Evolutionary conservation across 495 filamentous ascomycete genomes (phyloP).

Genomic region (Lophiotrema nucula): DNA sequence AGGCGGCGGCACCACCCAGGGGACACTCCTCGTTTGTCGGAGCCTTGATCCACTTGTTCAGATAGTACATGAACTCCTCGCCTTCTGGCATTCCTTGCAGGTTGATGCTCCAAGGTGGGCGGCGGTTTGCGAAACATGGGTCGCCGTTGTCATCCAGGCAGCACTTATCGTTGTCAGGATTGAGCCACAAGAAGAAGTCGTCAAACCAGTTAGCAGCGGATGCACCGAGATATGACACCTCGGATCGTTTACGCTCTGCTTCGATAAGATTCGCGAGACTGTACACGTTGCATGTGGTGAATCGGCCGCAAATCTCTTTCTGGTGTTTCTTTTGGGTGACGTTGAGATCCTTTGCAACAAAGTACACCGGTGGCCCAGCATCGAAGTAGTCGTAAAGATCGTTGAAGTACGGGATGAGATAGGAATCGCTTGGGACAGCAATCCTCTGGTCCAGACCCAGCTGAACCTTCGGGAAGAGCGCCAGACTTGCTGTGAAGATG

Average conservation of each 20-base stretch:
- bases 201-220: slow-evolving; percentile 94
- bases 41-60: slow-evolving; percentile 74
- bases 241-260: slow-evolving; percentile 82
- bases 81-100: slow-evolving; percentile 90
- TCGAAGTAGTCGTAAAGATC: slow-evolving; percentile 91
- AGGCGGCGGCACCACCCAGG: slow-evolving; percentile 81
- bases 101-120: slow-evolving; percentile 82
- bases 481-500: slow-evolving; percentile 79
- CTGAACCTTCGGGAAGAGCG: slow-evolving; percentile 76
- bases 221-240: slow-evolving; percentile 91
- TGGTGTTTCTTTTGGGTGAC: slow-evolving; percentile 71
- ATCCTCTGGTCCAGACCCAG: slow-evolving; percentile 93
- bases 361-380: slow-evolving; percentile 91
- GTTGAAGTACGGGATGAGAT: slow-evolving; percentile 91
- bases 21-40: slow-evolving; percentile 82
- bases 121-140: slow-evolving; percentile 72
- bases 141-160: slow-evolving; percentile 61
- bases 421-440: slow-evolving; percentile 87
- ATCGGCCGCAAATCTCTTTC: slow-evolving; percentile 84
- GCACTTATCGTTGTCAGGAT: slow-evolving; percentile 77
- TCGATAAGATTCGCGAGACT: slow-evolving; percentile 87
- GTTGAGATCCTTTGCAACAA: slow-evolving; percentile 81
- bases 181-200: slow-evolving; percentile 93
- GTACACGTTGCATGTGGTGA: slow-evolving; percentile 77
- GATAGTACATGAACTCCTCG: slow-evolving; percentile 81